Evolutionary conservation across 139 green algal genomes (phyloP).

Genomic region (Chlorella sp.): DNA sequence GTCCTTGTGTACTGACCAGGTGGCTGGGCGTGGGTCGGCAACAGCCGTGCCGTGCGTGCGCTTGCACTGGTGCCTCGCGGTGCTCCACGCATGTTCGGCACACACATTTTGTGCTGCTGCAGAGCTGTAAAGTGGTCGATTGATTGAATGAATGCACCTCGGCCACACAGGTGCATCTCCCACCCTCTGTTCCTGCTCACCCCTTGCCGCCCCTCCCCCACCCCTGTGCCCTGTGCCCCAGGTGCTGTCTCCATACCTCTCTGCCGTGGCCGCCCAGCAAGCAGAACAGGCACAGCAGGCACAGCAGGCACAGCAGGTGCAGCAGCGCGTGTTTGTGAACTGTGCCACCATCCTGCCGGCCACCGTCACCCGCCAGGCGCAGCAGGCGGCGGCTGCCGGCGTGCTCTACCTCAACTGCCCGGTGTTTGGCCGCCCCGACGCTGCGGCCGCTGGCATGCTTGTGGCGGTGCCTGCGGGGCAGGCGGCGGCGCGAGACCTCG

Average conservation of each 20-base stretch:
- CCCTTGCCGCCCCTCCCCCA: background rate
- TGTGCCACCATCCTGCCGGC: constrained; percentile 38
- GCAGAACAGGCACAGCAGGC: background rate
- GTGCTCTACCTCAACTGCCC: background rate
- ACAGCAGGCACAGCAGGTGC: background rate
- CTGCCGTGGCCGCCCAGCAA: background rate
- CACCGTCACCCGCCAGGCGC: constrained; percentile 13
- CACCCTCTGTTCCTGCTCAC: too few species aligned
- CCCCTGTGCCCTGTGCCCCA: background rate
- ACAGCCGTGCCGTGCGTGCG: background rate
- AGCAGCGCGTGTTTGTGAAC: constrained; percentile 21
- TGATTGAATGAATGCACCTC: too few species aligned
- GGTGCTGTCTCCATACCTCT: background rate
- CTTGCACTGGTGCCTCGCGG: background rate
- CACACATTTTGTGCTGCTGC: background rate
- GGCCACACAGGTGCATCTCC: too few species aligned
- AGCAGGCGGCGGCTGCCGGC: background rate
- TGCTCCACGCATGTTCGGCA: too few species aligned
- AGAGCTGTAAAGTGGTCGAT: too few species aligned
- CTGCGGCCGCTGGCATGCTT: constrained; percentile 14
- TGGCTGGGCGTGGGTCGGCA: background rate
- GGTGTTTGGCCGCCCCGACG: constrained; percentile 24
- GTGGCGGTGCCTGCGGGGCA: constrained; percentile 1
- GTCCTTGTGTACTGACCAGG: background rate
- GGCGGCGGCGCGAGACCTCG: background rate